phyloP scores from a whole-genome alignment of 331 rosid genomes.

The Ulmus americana region DNA sequence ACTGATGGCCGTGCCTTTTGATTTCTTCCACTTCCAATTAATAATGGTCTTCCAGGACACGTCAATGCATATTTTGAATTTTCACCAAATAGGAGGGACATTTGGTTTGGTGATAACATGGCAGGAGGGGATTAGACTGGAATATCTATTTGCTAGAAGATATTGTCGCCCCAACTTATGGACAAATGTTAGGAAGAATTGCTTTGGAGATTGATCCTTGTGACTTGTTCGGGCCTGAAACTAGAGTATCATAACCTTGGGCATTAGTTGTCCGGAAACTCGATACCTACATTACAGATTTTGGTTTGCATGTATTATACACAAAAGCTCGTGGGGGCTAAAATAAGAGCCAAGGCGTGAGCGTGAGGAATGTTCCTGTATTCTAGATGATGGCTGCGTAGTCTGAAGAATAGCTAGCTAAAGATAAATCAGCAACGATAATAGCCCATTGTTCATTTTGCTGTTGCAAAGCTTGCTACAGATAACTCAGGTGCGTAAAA shows the following conservation, averaged over 20 bases:
- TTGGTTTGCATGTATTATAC: slow-evolving; percentile 58
- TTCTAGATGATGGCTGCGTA: too few species aligned
- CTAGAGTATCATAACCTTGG: slow-evolving; percentile 84
- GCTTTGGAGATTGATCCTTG: slow-evolving; percentile 80
- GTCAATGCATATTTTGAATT: slow-evolving; percentile 91
- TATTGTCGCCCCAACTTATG: slow-evolving; percentile 93
- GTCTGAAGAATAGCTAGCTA: too few species aligned
- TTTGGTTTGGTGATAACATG: slow-evolving; percentile 98
- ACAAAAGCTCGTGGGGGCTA: slow-evolving; percentile 70
- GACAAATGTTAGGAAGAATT: slow-evolving; percentile 75
- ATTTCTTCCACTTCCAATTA: slow-evolving; percentile 82
- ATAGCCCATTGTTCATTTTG: too few species aligned
- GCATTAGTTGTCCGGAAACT: slow-evolving; percentile 64
- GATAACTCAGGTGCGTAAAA: too few species aligned
- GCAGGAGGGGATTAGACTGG: slow-evolving; percentile 98
- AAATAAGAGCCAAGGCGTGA: too few species aligned
- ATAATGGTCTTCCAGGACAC: slow-evolving; percentile 87
- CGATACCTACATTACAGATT: slow-evolving; percentile 64
- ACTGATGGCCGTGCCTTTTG: slow-evolving; percentile 94
- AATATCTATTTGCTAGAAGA: slow-evolving; percentile 86
- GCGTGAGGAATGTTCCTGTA: too few species aligned
- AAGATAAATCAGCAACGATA: too few species aligned
- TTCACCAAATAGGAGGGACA: slow-evolving; percentile 96
- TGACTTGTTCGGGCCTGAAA: slow-evolving; percentile 76
- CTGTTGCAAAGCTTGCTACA: too few species aligned